Conservation (phyloP, 2,329 filamentous ascomycete genomes). For the Fusarium brachygibbosum region DNA sequence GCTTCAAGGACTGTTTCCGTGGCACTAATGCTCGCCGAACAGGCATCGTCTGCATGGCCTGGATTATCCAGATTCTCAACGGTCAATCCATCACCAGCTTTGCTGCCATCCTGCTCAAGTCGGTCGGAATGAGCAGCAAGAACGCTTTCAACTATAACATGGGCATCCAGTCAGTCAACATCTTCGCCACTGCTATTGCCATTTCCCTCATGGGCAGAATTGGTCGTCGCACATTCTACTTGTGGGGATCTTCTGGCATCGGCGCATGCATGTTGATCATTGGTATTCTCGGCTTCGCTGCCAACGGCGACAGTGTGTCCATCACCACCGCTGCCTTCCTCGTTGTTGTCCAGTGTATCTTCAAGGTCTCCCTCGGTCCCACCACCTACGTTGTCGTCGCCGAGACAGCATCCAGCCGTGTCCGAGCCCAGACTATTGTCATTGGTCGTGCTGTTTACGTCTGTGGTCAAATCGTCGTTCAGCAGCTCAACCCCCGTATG, state of each 20-base stretch:
- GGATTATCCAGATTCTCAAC: slow-evolving; percentile 53
- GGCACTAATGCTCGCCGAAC: slow-evolving; percentile 58
- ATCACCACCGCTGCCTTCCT: slow-evolving; percentile 48
- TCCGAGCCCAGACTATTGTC: slow-evolving; percentile 62
- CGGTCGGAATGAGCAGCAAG: slow-evolving; percentile 61
- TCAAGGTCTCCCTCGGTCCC: slow-evolving; percentile 55
- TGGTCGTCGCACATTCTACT: slow-evolving; percentile 58
- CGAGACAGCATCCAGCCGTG: slow-evolving; percentile 61
- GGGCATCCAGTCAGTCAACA: slow-evolving; percentile 62
- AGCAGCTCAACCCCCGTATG: slow-evolving; percentile 61
- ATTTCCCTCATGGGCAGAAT: slow-evolving; percentile 56
- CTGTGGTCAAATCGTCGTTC: slow-evolving; percentile 55
- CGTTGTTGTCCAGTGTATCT: slow-evolving; percentile 68
- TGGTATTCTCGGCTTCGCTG: slow-evolving; percentile 57
- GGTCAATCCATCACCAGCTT: slow-evolving; percentile 66
- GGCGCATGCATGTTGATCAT: slow-evolving; percentile 57
- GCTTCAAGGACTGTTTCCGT: slow-evolving; percentile 65
- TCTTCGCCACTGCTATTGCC: slow-evolving; percentile 57
- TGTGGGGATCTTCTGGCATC: slow-evolving; percentile 58
- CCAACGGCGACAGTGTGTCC: slow-evolving; percentile 28
- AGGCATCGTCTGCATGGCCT: slow-evolving; percentile 55
- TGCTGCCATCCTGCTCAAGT: slow-evolving; percentile 65
- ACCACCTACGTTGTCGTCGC: slow-evolving; percentile 88
- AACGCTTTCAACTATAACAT: slow-evolving; percentile 63
- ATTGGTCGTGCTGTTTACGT: slow-evolving; percentile 60